Evolutionary conservation across 2,329 filamentous ascomycete genomes (phyloP), one percentile per base, ranked within the genome.

Genomic region (Alternaria atra): DNA sequence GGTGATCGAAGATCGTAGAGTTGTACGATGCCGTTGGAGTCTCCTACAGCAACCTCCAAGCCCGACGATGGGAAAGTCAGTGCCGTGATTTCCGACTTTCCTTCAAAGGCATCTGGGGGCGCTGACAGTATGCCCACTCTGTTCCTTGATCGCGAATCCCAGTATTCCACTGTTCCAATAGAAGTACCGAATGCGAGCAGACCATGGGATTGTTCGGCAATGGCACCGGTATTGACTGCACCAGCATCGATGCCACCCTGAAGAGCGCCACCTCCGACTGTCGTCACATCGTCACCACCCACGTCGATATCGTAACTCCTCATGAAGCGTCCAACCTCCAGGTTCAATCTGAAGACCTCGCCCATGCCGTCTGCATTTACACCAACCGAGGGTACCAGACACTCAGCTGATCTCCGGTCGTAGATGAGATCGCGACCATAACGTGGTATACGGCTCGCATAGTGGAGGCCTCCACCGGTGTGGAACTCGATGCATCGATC

Each of bases 111-210:
- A 46, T 77, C 72, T n/a, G 73, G 71, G 5, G 77, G 85, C 1
- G 83, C 86, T 12, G 90, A 85, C 2, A 99, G 83, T 17, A 94
- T 85, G 15, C 92, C 94, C 10, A 94, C 91, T 58, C 93, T 86
- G 55, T 90, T 90, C 74, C 93, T 90, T 30, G 91, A 93, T 61
- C 95, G 87, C 1, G 94, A 87, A 76, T 99, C 95, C 92, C 94
- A 99, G 73, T 98, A 94, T 76, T 99, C 95, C 27, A 98, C 92
- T 1, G 94, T 97, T n/a, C 95, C 94, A 58, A 95, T 83, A 3
- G 93, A 94, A 1, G 95, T 99, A 53, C 96, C 95, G 72, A 99
- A 99, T 0, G 94, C 94, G 34, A 94, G 85, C 5, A 99, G 84
- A 58, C 95, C 95, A 77, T 99, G 95, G 48, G 91, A 94, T 40